Percentiles rank a stretch among this genome's conserved stretches.
Evolutionary conservation across 148 eudicot genomes (phyloP).

Genomic region (Diospyros lotus): DNA sequence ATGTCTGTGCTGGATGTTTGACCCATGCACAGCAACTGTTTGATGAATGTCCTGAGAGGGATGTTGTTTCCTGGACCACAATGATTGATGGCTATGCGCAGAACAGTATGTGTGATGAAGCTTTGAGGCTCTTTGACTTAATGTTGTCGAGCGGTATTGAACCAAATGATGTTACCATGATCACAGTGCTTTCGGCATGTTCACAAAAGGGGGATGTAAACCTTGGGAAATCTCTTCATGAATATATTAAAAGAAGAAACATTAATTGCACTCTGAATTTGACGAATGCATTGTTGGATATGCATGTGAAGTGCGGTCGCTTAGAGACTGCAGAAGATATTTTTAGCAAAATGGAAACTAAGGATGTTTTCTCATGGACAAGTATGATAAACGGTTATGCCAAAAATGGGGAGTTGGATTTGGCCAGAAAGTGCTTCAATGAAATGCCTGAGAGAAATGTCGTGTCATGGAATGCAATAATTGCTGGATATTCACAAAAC

Average conservation of each 20-base stretch:
- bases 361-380: conserved; percentile 75
- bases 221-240: conserved; percentile 31
- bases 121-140: conserved; percentile 43
- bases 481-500: conserved; percentile 62
- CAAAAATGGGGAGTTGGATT: conserved; percentile 40
- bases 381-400: conserved; percentile 65
- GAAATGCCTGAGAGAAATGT: conserved; percentile 60
- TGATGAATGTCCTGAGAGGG: conserved; percentile 42
- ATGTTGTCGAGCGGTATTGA: conserved; percentile 43
- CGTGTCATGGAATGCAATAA: conserved; percentile 73
- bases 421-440: conserved; percentile 48
- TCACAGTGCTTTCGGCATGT: conserved; percentile 56
- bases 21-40: conserved; percentile 45
- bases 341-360: conserved; percentile 46
- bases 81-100: conserved; percentile 58
- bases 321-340: conserved; percentile 33
- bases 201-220: conserved; percentile 43
- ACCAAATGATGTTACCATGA: conserved; percentile 68
- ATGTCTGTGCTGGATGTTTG: conserved; percentile 31
- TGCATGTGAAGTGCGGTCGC: conserved; percentile 57
- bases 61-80: conserved; percentile 69
- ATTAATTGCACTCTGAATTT: conserved; percentile 36
- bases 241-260: conserved; percentile 26
- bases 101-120: conserved; percentile 42
- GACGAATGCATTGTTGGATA: conserved; percentile 62